Evolutionary conservation across 1,139 yeast species (phyloP), one percentile per base, ranked within the genome.

Genomic region (Hyphopichia wangnamkhiaoensis): DNA sequence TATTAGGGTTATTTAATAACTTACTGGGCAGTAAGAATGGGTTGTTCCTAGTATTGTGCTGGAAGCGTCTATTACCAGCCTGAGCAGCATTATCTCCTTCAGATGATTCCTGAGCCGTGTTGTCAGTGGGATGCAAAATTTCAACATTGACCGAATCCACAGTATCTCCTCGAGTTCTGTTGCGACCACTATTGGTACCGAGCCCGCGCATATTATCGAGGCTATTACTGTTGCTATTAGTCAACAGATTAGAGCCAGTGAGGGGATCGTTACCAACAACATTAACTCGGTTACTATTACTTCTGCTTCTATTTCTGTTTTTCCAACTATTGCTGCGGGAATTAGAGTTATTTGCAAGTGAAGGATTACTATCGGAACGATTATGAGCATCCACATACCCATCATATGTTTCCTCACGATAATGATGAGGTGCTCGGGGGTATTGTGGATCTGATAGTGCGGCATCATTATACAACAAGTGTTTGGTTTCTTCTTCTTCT

Each of bases 391-490:
- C 37, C 8, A 38, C 36, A 31, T 51, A 52, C 4, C 56, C 56
- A 39, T 51, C 50, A 34, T 41, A 52, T 8, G 52, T 43, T 26
- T 44, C 47, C 34, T 52, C 56, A 33, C 48, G 45, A 33, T 48
- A 48, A 34, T 45, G 56, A 45, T 39, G 39, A 26, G 14, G 34
- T 20, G 38, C 32, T n/a, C 37, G 16, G 4, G 46, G 45, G 33
- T 45, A 45, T 18, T 42, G 40, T 8, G 37, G 28, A 18, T 37
- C 39, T 15, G 34, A 21, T 16, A 37, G 34, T 4, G 31, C 21
- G 10, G 31, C 33, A 21, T 38, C 41, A 31, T 39, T 38, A 28
- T 46, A 46, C 15, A 46, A 40, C n/a, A 45, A 41, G 18, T 49
- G 38, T 33, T 38, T 42, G 0, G 54, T 48, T 31, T 52, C 57